Evolutionary conservation across 129 eudicot genomes (phyloP), one percentile per base, ranked within the genome.

Genomic region (Chrysanthemum lavandulifolium): DNA sequence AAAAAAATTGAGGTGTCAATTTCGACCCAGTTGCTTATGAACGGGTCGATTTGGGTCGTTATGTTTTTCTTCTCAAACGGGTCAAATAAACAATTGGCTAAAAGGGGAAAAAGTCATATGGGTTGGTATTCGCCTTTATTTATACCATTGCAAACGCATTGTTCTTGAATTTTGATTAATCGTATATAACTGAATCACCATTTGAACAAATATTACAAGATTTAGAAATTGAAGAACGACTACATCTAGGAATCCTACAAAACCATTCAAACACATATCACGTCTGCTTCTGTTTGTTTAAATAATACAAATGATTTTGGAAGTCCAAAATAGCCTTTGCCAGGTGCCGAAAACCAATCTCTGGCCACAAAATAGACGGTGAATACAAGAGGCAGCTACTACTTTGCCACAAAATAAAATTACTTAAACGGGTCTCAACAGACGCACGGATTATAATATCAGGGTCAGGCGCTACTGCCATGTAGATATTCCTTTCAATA

Each of bases 131-230:
- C 2, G 10, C 47, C 47, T 7, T 7, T 7, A 40, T 40, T 40
- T 33, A 29, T 33, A 33, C 40, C 40, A 33, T 33, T 33, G 40
- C 7, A 4, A 33, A 33, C 40, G 40, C 7, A 33, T 33, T 4
- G 40, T 33, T 33, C 6, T 4, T 33, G 40, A 33, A 33, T 33
- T 33, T 40, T 6, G 47, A 40, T 40, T 40, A 40, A 40, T 40
- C 47, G 1, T 21, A 21, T 21, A 21, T 21, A 64, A 64, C 12
- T 64, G 13, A 65, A 65, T 8, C 54, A 14, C 15, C 52, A 43
- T 65, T 6, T 16, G 6, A 61, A 68, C 75, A 68, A 61, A 60
- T 76, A 76, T 75, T 67, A 48, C 74, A 68, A 53, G 56, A 62
- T 45, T 49, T 29, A 48, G 15, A 76, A 45, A 52, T 76, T 67